phyloP scores from a whole-genome alignment of 2,329 filamentous ascomycete species.

The Claviceps fusiformis region DNA sequence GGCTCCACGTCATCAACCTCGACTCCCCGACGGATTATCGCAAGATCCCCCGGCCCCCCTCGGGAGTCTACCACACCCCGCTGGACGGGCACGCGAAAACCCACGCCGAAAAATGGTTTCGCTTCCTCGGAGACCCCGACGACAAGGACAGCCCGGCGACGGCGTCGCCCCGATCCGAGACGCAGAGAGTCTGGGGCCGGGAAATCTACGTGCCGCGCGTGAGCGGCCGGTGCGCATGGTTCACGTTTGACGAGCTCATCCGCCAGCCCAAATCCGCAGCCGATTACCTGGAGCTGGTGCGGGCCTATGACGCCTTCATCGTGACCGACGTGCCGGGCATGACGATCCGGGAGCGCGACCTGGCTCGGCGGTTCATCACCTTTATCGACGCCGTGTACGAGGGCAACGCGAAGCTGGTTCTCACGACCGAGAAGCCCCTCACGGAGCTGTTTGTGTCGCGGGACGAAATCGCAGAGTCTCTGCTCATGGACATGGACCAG shows the following conservation, averaged over 20 bases:
- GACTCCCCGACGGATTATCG: constrained; percentile 94
- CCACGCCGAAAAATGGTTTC: constrained; percentile 92
- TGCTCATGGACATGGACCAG: constrained; percentile 24
- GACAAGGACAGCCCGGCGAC: constrained; percentile 25
- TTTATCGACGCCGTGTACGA: constrained; percentile 97
- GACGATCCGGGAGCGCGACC: constrained; percentile 73
- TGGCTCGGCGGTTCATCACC: constrained; percentile 88
- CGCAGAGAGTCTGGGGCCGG: constrained; percentile 82
- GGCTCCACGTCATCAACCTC: constrained; percentile 81
- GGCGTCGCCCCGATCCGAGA: constrained; percentile 53
- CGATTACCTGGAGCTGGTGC: constrained; percentile 85
- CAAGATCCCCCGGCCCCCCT: constrained; percentile 85
- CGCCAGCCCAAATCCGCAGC: constrained; percentile 79
- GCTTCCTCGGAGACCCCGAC: constrained; percentile 76
- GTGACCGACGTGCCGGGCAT: constrained; percentile 86
- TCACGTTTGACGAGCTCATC: constrained; percentile 87
- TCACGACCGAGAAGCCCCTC: constrained; percentile 78
- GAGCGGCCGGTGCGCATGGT: constrained; percentile 77
- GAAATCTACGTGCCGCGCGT: constrained; percentile 79
- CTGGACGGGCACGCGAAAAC: constrained; percentile 63
- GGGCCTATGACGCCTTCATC: constrained; percentile 83
- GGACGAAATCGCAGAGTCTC: constrained; percentile 48
- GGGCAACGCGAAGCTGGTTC: constrained; percentile 78
- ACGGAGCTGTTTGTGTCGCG: constrained; percentile 73
- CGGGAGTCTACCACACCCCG: constrained; percentile 85